Percentiles rank a stretch among this genome's conserved stretches.
Evolutionary conservation across 805 yeast genomes (phyloP).

Genomic region (Diddensiella caesifluorescens): DNA sequence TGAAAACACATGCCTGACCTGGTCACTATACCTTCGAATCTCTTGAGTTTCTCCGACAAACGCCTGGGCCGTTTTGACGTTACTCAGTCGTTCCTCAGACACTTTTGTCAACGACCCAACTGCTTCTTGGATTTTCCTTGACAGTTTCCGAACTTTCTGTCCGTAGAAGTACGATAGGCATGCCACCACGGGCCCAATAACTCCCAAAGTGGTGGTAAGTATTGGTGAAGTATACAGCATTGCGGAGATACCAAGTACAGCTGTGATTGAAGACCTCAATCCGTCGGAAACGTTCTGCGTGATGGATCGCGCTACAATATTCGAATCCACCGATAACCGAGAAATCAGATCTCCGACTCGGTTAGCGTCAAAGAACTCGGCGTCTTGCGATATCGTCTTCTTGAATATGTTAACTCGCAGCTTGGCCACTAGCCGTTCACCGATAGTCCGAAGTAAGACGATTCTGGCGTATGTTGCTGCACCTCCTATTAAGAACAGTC

Average conservation of each 20-base stretch:
- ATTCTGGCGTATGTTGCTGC: slow-evolving; percentile 76
- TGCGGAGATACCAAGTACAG: slow-evolving; percentile 83
- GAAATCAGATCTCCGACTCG: slow-evolving; percentile 91
- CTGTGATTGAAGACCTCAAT: slow-evolving; percentile 74
- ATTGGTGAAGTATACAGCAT: slow-evolving; percentile 84
- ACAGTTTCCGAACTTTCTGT: slow-evolving; percentile 62
- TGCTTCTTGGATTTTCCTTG: slow-evolving; percentile 74
- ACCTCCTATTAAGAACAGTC: slow-evolving; percentile 67
- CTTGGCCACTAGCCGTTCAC: slow-evolving; percentile 83
- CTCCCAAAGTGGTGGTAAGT: slow-evolving; percentile 72
- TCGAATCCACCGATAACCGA: slow-evolving; percentile 81
- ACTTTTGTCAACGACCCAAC: slow-evolving; percentile 83
- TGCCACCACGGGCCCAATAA: slow-evolving; percentile 79
- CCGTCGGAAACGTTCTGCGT: slow-evolving; percentile 92
- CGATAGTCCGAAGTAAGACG: slow-evolving; percentile 67
- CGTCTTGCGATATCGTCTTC: slow-evolving; percentile 77
- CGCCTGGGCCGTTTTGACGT: slow-evolving; percentile 81
- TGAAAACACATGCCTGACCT: slow-evolving; percentile 57
- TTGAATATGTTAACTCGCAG: slow-evolving; percentile 71
- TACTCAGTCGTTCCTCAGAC: slow-evolving; percentile 84
- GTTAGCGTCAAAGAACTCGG: slow-evolving; percentile 83
- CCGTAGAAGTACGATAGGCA: slow-evolving; percentile 81
- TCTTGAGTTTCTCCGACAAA: slow-evolving; percentile 82
- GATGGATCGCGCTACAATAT: slow-evolving; percentile 76
- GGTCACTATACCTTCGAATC: slow-evolving; percentile 65